Evolutionary conservation across 2,329 filamentous ascomycete genomes (phyloP), one percentile per base, ranked within the genome.

Genomic region (Trichothecium roseum): DNA sequence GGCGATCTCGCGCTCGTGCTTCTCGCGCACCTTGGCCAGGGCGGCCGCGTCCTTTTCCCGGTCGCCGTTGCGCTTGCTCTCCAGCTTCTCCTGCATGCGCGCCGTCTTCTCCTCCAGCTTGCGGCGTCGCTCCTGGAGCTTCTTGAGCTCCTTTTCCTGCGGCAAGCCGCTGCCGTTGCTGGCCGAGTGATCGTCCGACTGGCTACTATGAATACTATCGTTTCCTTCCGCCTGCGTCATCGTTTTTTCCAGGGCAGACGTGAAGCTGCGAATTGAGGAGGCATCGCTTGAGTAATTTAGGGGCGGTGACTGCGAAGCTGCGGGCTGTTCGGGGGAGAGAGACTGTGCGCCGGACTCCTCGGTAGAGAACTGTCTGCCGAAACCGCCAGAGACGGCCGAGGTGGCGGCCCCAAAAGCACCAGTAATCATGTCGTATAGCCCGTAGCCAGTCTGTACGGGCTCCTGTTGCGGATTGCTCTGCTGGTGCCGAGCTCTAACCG

Each of bases 21-120:
- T 78, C 49, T 80, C 74, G 20, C 70, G 68, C 7, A 76, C 63
- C 51, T 76, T 81, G 20, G 68, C 64, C 5, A 75, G 42, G 2
- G 64, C 62, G 2, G 61, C 54, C 34, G 60, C 62, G 31, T 79
- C 72, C 37, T 69, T 60, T 34, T 63, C 59, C 42, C 66, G 56
- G 39, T 64, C 63, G 24, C 72, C 70, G 9, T 57, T 55, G 14
- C 62, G 60, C 40, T 65, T 66, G 18, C 52, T 60, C 20, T 56
- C 46, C 24, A 60, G 54, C 30, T 65, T 72, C 41, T 72, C 62
- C 15, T 68, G 65, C 35, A 70, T 64, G 44, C 69, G 68, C n/a
- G 62, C 63, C 7, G 79, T 60, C 46, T 78, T 80, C 15, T 76
- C 71, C 28, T 82, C 72, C 0, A 84, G 62, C 46, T 78, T 78